These are phyloP conservation scores for Fusarium protoensiforme DNA, from an alignment of 2,329 filamentous ascomycete species.

Conservation along the genomic window DNA sequence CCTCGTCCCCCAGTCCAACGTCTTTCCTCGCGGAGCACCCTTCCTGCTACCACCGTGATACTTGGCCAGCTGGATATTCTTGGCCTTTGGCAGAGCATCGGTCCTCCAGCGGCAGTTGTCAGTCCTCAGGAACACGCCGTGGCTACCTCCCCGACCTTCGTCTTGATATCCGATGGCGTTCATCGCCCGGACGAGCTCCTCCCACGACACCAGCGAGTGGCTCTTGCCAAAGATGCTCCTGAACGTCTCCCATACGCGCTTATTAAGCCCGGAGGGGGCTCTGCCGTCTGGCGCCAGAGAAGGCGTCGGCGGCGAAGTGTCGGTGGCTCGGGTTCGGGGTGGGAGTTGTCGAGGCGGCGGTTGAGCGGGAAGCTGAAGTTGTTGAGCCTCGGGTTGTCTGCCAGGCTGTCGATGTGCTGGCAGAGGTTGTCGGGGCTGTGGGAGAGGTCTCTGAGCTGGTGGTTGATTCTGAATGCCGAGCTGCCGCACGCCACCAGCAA, in stretches of 20 bases:
- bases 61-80: constrained; percentile 19
- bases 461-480: constrained; percentile 1
- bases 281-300: constrained; percentile 6
- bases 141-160: constrained; percentile 16
- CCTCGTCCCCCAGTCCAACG: constrained; percentile 9
- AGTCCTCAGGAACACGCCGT: constrained; percentile 17
- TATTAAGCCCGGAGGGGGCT: constrained; percentile 17
- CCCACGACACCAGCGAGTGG: constrained; percentile 2
- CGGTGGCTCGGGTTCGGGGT: background rate
- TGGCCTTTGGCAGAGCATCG: constrained; percentile 4
- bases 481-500: background rate
- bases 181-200: constrained; percentile 16
- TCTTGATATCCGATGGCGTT: constrained; percentile 16
- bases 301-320: background rate
- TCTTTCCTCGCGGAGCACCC: constrained; percentile 4
- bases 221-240: constrained; percentile 7
- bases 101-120: background rate
- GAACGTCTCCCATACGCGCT: constrained; percentile 26
- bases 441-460: background rate
- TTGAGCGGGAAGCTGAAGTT: constrained; percentile 8
- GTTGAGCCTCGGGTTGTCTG: background rate
- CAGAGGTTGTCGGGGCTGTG: background rate
- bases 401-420: background rate
- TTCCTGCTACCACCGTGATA: constrained; percentile 15
- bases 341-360: background rate